Percentiles rank a stretch among this genome's conserved stretches.
Evolutionary conservation across 2,329 filamentous ascomycete species (phyloP).

Genomic region (Colletotrichum sp.): DNA sequence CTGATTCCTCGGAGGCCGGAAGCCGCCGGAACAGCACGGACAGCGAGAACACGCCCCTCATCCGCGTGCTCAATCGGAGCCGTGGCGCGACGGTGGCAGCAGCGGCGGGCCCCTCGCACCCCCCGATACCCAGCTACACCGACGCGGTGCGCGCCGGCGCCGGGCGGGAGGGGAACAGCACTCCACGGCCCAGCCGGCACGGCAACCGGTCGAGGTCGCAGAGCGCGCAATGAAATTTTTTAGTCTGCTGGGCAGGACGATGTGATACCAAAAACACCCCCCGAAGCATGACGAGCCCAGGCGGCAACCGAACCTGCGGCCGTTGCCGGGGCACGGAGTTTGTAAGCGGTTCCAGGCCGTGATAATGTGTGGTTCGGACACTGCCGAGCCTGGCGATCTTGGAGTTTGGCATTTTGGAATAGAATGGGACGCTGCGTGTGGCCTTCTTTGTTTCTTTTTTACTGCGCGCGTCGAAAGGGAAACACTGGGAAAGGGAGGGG

Average conservation of each 20-base stretch:
- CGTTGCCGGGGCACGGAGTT: neutral
- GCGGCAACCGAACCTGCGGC: neutral
- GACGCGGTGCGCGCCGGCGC: constrained; percentile 69
- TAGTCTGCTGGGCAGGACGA: constrained; percentile 19
- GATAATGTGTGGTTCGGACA: constrained; percentile 11
- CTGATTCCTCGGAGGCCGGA: constrained; percentile 62
- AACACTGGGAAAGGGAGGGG: neutral
- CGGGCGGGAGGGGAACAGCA: constrained; percentile 49
- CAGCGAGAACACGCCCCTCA: constrained; percentile 59
- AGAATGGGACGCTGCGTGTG: constrained; percentile 14
- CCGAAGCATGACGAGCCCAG: neutral
- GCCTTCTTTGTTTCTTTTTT: neutral
- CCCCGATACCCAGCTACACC: constrained; percentile 84
- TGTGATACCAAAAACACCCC: constrained; percentile 7
- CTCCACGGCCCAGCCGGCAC: constrained; percentile 22
- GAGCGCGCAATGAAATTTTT: constrained; percentile 21
- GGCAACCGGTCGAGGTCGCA: constrained; percentile 22
- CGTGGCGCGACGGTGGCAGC: constrained; percentile 55
- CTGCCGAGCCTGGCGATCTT: constrained; percentile 4
- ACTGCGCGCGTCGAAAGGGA: neutral
- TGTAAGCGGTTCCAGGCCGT: constrained; percentile 1
- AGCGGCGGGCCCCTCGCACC: constrained; percentile 36
- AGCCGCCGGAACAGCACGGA: constrained; percentile 64
- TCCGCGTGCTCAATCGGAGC: constrained; percentile 54
- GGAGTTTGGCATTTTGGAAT: constrained; percentile 22